These are phyloP conservation scores for Colletotrichum sojae DNA, from an alignment of 2,329 filamentous ascomycete genomes.

Conservation along the genomic window DNA sequence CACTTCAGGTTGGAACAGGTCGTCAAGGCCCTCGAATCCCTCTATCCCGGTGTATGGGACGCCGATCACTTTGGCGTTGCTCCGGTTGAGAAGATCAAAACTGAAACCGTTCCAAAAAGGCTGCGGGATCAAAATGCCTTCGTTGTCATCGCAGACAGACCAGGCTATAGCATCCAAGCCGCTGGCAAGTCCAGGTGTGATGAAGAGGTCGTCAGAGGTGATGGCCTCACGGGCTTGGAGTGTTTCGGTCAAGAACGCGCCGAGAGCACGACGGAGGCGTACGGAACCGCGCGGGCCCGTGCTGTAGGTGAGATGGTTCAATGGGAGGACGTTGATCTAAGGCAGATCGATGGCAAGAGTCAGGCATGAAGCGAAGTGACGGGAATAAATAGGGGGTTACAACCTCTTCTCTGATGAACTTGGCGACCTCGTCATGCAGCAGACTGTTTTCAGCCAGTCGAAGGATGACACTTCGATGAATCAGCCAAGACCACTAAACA, in stretches of 20 bases:
- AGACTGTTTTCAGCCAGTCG: conserved; percentile 45
- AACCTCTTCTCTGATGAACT: conserved; percentile 39
- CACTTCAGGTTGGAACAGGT: conserved; percentile 42
- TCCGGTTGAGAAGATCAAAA: conserved; percentile 43
- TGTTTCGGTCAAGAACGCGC: conserved; percentile 43
- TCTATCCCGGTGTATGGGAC: conserved; percentile 41
- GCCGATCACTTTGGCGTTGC: conserved; percentile 38
- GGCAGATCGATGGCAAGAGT: neutral
- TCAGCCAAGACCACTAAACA: neutral
- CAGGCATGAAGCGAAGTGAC: neutral
- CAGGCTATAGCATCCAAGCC: conserved; percentile 46
- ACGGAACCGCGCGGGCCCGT: conserved; percentile 46
- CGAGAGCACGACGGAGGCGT: conserved; percentile 45
- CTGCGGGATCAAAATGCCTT: conserved; percentile 48
- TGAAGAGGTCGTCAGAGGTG: conserved; percentile 43
- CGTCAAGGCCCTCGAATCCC: conserved; percentile 41
- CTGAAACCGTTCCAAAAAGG: conserved; percentile 49
- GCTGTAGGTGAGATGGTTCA: conserved; percentile 47
- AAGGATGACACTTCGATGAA: conserved; percentile 40
- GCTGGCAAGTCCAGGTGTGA: conserved; percentile 46
- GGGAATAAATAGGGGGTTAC: neutral
- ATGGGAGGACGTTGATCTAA: conserved; percentile 39
- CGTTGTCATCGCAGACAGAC: conserved; percentile 47
- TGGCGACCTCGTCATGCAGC: conserved; percentile 43
- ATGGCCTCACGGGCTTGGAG: conserved; percentile 42